These are phyloP conservation scores for Kentomonas sorsogonicus DNA, from an alignment of 208 protist species.

Conservation along the genomic window DNA sequence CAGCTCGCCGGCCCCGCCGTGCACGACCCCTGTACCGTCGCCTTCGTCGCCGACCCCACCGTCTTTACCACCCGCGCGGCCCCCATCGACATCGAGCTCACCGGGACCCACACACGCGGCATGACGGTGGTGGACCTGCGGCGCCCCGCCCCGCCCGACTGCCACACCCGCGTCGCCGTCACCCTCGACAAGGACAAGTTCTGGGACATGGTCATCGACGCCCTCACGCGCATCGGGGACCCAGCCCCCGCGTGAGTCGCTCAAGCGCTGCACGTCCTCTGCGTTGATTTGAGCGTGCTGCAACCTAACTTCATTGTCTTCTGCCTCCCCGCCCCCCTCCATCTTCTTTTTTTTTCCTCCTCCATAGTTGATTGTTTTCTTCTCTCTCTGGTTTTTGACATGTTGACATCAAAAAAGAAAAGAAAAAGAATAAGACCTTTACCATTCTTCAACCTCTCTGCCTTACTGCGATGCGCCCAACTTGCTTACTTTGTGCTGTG, in stretches of 20 bases:
- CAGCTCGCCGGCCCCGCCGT: constrained; percentile 24
- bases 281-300: not conserved
- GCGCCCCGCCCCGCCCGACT: constrained; percentile 23
- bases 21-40: constrained; percentile 77
- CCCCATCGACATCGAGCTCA: constrained; percentile 57
- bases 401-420: too few species aligned
- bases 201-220: constrained; percentile 63
- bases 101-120: constrained; percentile 30
- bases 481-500: not conserved
- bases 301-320: not conserved
- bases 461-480: constrained; percentile 6
- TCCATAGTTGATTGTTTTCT: not conserved
- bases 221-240: constrained; percentile 46
- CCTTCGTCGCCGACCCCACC: constrained; percentile 64
- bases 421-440: too few species aligned
- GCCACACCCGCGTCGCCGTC: constrained; percentile 53
- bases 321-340: not conserved
- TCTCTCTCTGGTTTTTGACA: not conserved
- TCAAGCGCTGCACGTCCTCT: too few species aligned
- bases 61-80: constrained; percentile 46
- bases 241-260: too few species aligned
- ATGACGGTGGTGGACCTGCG: constrained; percentile 66
- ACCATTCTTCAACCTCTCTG: not conserved
- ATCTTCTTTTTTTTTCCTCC: constrained; percentile 8
- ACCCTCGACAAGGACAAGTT: constrained; percentile 61